Evolutionary conservation across 345 rosid genomes (phyloP).

Genomic region (Acer campestre): DNA sequence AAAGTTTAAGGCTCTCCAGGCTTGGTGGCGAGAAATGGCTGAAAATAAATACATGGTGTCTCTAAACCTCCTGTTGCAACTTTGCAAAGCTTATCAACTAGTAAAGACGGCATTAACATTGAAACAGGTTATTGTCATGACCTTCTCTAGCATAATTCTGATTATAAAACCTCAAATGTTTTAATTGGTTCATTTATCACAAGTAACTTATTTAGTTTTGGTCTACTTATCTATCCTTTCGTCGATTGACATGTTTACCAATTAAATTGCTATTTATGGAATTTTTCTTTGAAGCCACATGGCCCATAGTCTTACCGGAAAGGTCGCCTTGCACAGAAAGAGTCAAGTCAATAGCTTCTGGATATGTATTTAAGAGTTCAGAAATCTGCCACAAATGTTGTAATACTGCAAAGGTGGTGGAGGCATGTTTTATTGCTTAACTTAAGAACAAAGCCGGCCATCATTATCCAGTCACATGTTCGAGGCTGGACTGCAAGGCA

Average conservation of each 20-base stretch:
- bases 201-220: too few species aligned
- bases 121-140: too few species aligned
- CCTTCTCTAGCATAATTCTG: too few species aligned
- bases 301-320: conserved; percentile 67
- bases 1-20: too few species aligned
- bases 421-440: conserved; percentile 48
- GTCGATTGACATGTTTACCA: neutral
- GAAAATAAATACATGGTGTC: too few species aligned
- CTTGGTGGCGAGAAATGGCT: too few species aligned
- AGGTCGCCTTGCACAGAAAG: conserved; percentile 72
- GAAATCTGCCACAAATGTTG: conserved; percentile 65
- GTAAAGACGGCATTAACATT: too few species aligned
- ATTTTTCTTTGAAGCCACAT: neutral
- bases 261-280: neutral
- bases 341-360: conserved; percentile 51
- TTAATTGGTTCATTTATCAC: too few species aligned
- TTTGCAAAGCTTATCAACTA: too few species aligned
- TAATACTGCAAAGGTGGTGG: conserved; percentile 92
- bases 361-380: conserved; percentile 63
- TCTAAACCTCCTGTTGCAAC: too few species aligned
- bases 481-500: conserved; percentile 65
- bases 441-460: conserved; percentile 49
- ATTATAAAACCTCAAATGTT: too few species aligned
- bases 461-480: conserved; percentile 56
- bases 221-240: too few species aligned